Evolutionary conservation across 768 basidiomycete genomes (phyloP), one percentile per base, ranked within the genome.

Genomic region (Epithele typhae): DNA sequence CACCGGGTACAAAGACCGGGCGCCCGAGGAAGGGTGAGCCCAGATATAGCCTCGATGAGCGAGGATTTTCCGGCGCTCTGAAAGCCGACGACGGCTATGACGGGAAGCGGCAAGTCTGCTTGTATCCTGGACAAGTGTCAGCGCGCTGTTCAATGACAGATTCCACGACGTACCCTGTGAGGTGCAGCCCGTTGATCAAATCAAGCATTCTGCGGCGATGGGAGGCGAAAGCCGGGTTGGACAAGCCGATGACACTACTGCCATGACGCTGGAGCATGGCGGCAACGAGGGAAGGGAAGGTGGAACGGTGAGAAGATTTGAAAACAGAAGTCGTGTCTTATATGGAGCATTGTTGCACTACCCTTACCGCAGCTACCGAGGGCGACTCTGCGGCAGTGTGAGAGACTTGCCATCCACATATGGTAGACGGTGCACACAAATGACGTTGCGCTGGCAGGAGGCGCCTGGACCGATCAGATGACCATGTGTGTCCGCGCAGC

Each of bases 1-100:
- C 49, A 81, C 87, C 87, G 72, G 1, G 87, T 90, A 49, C 87
- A 88, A 0, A 87, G 87, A 0, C 87, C 87, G n/a, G 78, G 69
- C 0, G 81, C 82, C 9, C 84, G 74, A 21, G 85, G 85, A 0
- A 88, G 66, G 0, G 76, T 82, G 15, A 88, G 77, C 0, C 85
- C 83, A 0, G 84, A 85, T 35, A 89, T 87, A 0, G 82, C 76
- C 54, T 89, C 86, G 10, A 89, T 87, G 4, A 88, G 70, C 0
- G 86, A 88, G 0, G 84, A 86, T 55, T 88, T 88, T 0, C 87
- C 87, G 0, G 82, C 83, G 35, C 80, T 84, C 52, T 89, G 87
- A 2, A 71, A 75, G 1, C 87, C 86, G 15, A 87, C 75, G 36
- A 87, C 87, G 0, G 79, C 81, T 25, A 89, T 86, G 51, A 79